Evolutionary conservation across 306 rosid species (phyloP).

Genomic region (Dryas alaskensis): DNA sequence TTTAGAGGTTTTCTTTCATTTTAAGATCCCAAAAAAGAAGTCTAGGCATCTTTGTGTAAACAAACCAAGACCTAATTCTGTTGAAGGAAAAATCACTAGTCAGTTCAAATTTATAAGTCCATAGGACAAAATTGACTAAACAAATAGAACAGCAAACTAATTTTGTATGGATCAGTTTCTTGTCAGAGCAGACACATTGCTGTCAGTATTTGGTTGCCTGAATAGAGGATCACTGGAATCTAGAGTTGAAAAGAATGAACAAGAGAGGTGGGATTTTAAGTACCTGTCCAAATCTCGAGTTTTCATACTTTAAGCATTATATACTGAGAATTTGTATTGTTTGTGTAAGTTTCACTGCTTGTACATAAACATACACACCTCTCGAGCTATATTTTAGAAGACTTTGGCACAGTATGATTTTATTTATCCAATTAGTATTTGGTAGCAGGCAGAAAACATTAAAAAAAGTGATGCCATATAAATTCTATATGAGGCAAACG

Average conservation of each 20-base stretch:
- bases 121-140: not conserved
- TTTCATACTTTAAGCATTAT: not conserved
- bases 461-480: conserved; percentile 3
- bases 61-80: not conserved
- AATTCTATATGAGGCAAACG: conserved; percentile 3
- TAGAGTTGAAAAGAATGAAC: conserved; percentile 3
- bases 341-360: not conserved
- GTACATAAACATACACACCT: not conserved
- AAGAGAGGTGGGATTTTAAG: not conserved
- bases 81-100: not conserved
- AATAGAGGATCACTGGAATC: not conserved
- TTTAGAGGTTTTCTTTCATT: not conserved
- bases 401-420: not conserved
- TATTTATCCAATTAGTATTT: not conserved
- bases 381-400: not conserved
- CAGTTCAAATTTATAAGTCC: not conserved
- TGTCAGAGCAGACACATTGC: conserved; percentile 2
- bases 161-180: not conserved
- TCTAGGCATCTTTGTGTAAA: not conserved
- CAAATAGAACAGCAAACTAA: not conserved
- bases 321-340: not conserved
- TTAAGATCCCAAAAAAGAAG: not conserved
- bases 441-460: not conserved
- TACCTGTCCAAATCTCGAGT: not conserved
- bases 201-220: not conserved